Base-by-base conservation (phyloP, 805 yeast species). In the Myxozyma sirexii region DNA sequence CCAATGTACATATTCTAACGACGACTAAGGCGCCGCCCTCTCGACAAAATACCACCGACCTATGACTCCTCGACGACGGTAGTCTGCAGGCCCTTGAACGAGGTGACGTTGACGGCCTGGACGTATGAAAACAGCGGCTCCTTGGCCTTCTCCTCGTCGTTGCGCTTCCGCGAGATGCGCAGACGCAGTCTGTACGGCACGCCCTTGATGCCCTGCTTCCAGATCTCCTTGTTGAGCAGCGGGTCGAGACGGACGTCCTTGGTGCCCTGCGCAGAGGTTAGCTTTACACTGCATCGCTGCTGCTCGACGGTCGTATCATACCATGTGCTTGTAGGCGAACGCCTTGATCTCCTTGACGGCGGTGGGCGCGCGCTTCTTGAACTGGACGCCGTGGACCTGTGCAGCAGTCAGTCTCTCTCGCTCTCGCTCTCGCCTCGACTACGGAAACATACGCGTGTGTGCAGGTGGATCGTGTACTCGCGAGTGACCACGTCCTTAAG, bases 201-300 rank as follows among this genome's bases (percentile, higher is more conserved):
- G 84, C 97, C 97, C 86, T 92, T 91, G 83, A 94, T 87, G 85
- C 99, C 99, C 85, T 96, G 92, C 82, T 90, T 88, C 99, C 99
- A 94, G 84, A 94, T 85, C 77, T 87, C 96, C 82, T 92, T 94
- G 89, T 94, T 94, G 81, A 94, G 85, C 82, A 86, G 90, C 78
- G 99, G 98, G 83, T 94, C 98, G 76, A 94, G 83, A 86, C 99
- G 94, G 80, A 94, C 98, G 80, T 94, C 99, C 70, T 88, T 81
- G 75, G 99, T 94, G 79, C 98, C 98, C 68, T 65, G 27, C 42
- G 41, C 8, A n/a, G n/a, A n/a, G n/a, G n/a, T n/a, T n/a, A n/a
- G n/a, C n/a, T n/a, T n/a, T n/a, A n/a, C n/a, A n/a, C n/a, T n/a
- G n/a, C n/a, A n/a, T n/a, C n/a, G n/a, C n/a, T n/a, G n/a, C n/a